These are phyloP conservation scores for Colletotrichum echinochloae DNA, from an alignment of 2,329 filamentous ascomycete genomes.

Conservation along the genomic window DNA sequence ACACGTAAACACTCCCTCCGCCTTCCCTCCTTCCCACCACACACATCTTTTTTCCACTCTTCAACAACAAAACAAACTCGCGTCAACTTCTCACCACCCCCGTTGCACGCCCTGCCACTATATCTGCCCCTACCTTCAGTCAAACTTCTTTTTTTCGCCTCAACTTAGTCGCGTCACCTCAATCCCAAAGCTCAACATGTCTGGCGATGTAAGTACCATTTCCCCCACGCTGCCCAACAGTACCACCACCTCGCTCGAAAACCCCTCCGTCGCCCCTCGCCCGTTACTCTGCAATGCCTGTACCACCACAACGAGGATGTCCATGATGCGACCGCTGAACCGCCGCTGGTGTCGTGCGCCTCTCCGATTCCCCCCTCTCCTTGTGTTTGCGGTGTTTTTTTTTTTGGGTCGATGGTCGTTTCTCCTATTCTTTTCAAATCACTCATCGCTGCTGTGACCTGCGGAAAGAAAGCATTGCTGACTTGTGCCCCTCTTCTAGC, in stretches of 20 bases:
- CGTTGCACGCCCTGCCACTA: constrained; percentile 31
- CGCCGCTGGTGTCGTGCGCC: background rate
- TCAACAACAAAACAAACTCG: constrained; percentile 40
- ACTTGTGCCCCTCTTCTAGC: constrained; percentile 60
- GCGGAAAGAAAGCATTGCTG: constrained; percentile 48
- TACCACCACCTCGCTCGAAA: constrained; percentile 33
- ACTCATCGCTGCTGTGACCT: constrained; percentile 13
- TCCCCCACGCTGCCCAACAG: constrained; percentile 37
- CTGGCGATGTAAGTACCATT: constrained; percentile 42
- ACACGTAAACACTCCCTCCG: constrained; percentile 40
- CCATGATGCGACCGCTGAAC: constrained; percentile 16
- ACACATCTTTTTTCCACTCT: constrained; percentile 37
- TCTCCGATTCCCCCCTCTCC: background rate
- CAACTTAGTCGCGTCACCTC: constrained; percentile 28
- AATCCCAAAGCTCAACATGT: constrained; percentile 40
- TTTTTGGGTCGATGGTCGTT: background rate
- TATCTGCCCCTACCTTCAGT: constrained; percentile 23
- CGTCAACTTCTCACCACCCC: constrained; percentile 33
- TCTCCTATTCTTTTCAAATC: constrained; percentile 25
- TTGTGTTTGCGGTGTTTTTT: background rate
- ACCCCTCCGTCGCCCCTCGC: constrained; percentile 35
- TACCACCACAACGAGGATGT: constrained; percentile 18
- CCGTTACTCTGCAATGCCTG: constrained; percentile 29
- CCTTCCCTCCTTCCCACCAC: constrained; percentile 38
- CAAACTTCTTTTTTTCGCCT: constrained; percentile 26